These are phyloP conservation scores for Chalciporus piperatus DNA, from an alignment of 768 basidiomycete genomes.

Conservation along the genomic window DNA sequence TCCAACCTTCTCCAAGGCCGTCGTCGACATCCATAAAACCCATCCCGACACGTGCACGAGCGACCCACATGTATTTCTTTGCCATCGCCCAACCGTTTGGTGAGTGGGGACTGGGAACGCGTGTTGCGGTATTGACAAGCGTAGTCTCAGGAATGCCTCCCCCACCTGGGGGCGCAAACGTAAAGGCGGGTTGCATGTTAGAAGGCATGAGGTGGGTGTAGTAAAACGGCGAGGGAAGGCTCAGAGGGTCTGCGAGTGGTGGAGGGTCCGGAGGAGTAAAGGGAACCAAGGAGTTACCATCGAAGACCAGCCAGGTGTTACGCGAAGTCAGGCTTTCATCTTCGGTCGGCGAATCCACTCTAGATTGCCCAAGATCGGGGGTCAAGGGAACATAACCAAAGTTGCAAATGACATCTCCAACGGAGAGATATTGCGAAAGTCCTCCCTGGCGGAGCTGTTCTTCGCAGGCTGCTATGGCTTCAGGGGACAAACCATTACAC, in stretches of 20 bases:
- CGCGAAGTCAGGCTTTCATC: constrained; percentile 15
- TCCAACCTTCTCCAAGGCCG: constrained; percentile 64
- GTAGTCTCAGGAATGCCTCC: constrained; percentile 45
- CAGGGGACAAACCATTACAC: constrained; percentile 48
- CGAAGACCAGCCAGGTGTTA: constrained; percentile 72
- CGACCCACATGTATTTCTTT: constrained; percentile 66
- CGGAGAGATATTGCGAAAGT: constrained; percentile 73
- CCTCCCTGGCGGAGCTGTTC: constrained; percentile 64
- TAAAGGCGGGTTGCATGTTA: constrained; percentile 22
- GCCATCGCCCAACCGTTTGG: constrained; percentile 58
- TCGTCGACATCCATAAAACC: constrained; percentile 34
- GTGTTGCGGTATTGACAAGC: constrained; percentile 36
- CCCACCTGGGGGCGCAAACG: constrained; percentile 27
- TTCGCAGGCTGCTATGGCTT: constrained; percentile 56
- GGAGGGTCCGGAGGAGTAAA: constrained; percentile 54
- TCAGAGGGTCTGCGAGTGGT: constrained; percentile 54
- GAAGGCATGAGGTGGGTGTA: constrained; percentile 62
- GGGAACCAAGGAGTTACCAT: constrained; percentile 59
- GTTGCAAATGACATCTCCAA: constrained; percentile 78
- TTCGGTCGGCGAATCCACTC: constrained; percentile 18
- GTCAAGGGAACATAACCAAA: constrained; percentile 67
- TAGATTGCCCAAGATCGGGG: constrained; percentile 25
- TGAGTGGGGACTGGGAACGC: constrained; percentile 59
- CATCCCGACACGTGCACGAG: constrained; percentile 41
- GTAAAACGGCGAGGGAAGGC: constrained; percentile 73